Conservation (phyloP, 78 protist species). For the Polysphondylium violaceum region DNA sequence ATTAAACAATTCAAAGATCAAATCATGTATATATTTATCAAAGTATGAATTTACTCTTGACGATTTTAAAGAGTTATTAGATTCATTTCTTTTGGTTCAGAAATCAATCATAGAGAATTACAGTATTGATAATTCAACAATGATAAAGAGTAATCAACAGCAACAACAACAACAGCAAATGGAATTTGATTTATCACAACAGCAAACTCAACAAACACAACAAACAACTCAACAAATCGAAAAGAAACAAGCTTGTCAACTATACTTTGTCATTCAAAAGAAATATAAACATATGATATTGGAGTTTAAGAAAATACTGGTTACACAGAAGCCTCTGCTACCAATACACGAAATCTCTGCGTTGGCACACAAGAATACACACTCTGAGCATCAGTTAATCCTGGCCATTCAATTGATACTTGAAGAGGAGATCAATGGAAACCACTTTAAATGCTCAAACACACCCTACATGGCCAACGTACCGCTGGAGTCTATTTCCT, state of each 20-base stretch:
- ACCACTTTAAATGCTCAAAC: slow-evolving; percentile 4
- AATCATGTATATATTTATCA: slow-evolving; percentile 11
- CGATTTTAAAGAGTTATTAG: not conserved
- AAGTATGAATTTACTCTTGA: slow-evolving; percentile 9
- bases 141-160: not conserved
- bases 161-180: not conserved
- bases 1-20: not conserved
- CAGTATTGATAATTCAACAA: no score
- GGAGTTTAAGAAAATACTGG: slow-evolving; percentile 5
- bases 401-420: slow-evolving; percentile 6
- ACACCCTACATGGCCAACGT: not conserved
- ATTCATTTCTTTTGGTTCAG: slow-evolving; percentile 3
- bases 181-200: not conserved
- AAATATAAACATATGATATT: slow-evolving; percentile 5
- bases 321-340: not conserved
- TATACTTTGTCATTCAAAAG: slow-evolving; percentile 3
- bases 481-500: no score
- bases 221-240: not conserved
- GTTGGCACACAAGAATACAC: not conserved
- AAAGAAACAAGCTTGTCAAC: not conserved
- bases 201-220: slow-evolving; percentile 19
- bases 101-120: not conserved
- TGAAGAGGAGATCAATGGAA: slow-evolving; percentile 19
- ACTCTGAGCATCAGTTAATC: slow-evolving; percentile 3
- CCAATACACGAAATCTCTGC: not conserved